phyloP scores from a whole-genome alignment of 768 basidiomycete genomes.

The Kwoniella bestiolae region DNA sequence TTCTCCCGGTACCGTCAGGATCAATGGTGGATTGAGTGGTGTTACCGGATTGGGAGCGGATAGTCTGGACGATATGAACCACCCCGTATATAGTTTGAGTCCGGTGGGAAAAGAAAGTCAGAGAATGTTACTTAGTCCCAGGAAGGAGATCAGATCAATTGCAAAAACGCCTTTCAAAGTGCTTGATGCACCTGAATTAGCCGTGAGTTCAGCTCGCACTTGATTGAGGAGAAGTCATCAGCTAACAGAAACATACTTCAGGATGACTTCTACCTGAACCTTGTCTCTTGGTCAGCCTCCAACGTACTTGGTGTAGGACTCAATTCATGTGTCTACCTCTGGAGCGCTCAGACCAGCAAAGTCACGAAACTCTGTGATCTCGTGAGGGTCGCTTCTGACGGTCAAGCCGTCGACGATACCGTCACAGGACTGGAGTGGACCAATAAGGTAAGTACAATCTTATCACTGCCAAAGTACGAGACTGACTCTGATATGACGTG shows the following conservation, averaged over 20 bases:
- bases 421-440: constrained; percentile 94
- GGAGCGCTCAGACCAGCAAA: constrained; percentile 91
- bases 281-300: constrained; percentile 95
- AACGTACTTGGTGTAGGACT: constrained; percentile 94
- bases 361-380: constrained; percentile 92
- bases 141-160: constrained; percentile 77
- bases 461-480: not conserved
- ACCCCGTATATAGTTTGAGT: constrained; percentile 85
- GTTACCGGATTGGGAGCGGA: constrained; percentile 35
- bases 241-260: constrained; percentile 22
- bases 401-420: constrained; percentile 62
- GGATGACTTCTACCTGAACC: constrained; percentile 97
- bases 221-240: not conserved
- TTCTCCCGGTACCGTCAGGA: constrained; percentile 62
- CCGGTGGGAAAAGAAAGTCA: constrained; percentile 85
- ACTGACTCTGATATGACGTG: not conserved
- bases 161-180: constrained; percentile 97
- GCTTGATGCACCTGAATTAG: constrained; percentile 93
- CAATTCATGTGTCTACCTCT: constrained; percentile 89
- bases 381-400: constrained; percentile 25
- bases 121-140: constrained; percentile 78
- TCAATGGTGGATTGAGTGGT: constrained; percentile 33
- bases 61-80: constrained; percentile 77
- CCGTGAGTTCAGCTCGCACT: constrained; percentile 57
- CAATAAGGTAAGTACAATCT: constrained; percentile 63